Conservation (phyloP, 257 asterid species). For the Solanum etuberosum region DNA sequence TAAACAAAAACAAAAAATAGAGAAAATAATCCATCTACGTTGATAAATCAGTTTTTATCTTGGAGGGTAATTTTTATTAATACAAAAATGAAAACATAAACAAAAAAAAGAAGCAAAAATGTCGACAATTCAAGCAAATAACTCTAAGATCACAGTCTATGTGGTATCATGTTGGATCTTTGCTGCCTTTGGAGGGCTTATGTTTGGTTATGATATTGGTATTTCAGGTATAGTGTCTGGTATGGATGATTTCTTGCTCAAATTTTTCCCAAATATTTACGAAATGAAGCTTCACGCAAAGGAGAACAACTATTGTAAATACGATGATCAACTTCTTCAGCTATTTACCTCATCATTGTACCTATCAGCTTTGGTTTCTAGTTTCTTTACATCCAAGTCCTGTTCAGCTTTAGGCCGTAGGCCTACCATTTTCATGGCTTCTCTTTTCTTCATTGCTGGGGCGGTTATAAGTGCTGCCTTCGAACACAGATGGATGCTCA, state of each 20-base stretch:
- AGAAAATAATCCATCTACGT: too few species aligned
- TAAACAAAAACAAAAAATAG: background rate
- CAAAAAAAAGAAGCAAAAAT: background rate
- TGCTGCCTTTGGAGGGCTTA: slow-evolving; percentile 42
- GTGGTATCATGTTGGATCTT: slow-evolving; percentile 40
- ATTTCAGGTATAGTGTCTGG: slow-evolving; percentile 49
- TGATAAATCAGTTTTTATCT: too few species aligned
- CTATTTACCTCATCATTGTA: slow-evolving; percentile 78
- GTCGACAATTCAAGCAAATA: background rate
- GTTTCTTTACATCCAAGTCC: slow-evolving; percentile 66
- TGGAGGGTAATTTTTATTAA: too few species aligned
- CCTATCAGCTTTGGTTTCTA: slow-evolving; percentile 56
- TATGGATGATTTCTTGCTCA: slow-evolving; percentile 72
- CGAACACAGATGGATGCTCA: slow-evolving; percentile 22
- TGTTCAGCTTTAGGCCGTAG: slow-evolving; percentile 43
- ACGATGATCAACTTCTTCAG: slow-evolving; percentile 64
- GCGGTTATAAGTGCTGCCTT: slow-evolving; percentile 39
- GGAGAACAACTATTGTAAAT: slow-evolving; percentile 71
- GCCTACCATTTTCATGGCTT: slow-evolving; percentile 49
- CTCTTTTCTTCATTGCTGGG: slow-evolving; percentile 42
- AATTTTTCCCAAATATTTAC: slow-evolving; percentile 47
- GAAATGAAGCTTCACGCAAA: slow-evolving; percentile 27
- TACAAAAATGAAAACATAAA: too few species aligned
- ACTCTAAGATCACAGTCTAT: slow-evolving; percentile 20
- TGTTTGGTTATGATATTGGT: slow-evolving; percentile 48